phyloP scores from a whole-genome alignment of 2,329 filamentous ascomycete species.

The Venturia carpophila region DNA sequence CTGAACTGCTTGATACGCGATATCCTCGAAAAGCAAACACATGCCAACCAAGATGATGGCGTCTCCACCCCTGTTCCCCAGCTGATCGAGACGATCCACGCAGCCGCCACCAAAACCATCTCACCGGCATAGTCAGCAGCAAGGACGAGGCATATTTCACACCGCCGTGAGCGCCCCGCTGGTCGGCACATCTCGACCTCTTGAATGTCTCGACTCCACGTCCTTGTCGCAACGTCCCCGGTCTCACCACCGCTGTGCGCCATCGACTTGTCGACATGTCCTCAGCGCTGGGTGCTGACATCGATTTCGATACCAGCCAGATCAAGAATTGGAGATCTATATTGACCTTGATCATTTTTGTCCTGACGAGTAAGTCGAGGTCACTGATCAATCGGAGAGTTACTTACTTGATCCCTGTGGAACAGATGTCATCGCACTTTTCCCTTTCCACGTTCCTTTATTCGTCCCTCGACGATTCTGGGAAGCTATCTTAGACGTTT shows the following conservation, averaged over 20 bases:
- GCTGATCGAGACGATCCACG: background rate
- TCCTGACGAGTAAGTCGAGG: constrained; percentile 56
- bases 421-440: constrained; percentile 59
- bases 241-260: background rate
- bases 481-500: constrained; percentile 37
- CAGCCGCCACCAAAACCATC: background rate
- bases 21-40: no score
- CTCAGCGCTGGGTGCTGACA: background rate
- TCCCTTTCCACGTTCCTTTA: constrained; percentile 59
- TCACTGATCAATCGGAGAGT: background rate
- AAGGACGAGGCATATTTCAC: constrained; percentile 5
- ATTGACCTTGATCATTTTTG: constrained; percentile 60
- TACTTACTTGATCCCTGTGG: background rate
- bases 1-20: no score
- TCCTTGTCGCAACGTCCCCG: background rate
- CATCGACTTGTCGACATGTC: background rate
- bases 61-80: background rate
- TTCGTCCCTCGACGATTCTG: constrained; percentile 48
- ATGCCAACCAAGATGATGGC: background rate
- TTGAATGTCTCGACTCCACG: background rate
- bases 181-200: background rate
- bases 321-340: constrained; percentile 63
- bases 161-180: background rate
- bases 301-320: constrained; percentile 41
- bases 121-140: background rate